Base-by-base conservation (phyloP, 768 basidiomycete species). In the Leucogyrophana mollusca region DNA sequence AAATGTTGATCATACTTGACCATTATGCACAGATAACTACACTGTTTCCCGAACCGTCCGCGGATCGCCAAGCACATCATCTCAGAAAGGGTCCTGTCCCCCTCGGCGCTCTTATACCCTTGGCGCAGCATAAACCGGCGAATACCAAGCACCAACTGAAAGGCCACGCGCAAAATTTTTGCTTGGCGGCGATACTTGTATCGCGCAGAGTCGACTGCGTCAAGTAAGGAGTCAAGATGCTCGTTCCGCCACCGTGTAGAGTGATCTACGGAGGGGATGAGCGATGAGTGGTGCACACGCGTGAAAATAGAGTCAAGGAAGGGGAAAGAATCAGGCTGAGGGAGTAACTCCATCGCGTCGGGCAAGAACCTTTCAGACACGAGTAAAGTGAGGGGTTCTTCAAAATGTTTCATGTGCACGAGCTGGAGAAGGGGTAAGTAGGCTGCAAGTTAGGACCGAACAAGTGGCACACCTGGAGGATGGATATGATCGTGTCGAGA, bases 381-480 rank as follows among this genome's bases (percentile, higher is more conserved):
- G 13, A 84, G 64, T 7, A 73, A 40, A 3, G 76, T 71, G 11
- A 87, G 61, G 0, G 83, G 80, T 20, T 87, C 79, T 21, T 73
- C 73, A 52, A 87, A 88, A 60, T 91, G 88, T 50, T 85, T 85
- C 60, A 90, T 61, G 56, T 88, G 71, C 0, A 72, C 70, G 2
- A 90, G 66, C 85, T 90, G 51, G 16, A 48, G 41, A 8, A 30
- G 11, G 35, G 8, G 14, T 43, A 24, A 51, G 45, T 40, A 34
- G 25, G n/a, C n/a, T n/a, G n/a, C n/a, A n/a, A n/a, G n/a, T n/a
- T n/a, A n/a, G n/a, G n/a, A n/a, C n/a, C n/a, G n/a, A n/a, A n/a
- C n/a, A n/a, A n/a, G n/a, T n/a, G n/a, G n/a, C 65, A 46, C 47
- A 85, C 85, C 68, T 89, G 87, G 4, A 91, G 58, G 25, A 80